Conservation (phyloP, 2,329 filamentous ascomycete species). For the Fusarium equiseti region DNA sequence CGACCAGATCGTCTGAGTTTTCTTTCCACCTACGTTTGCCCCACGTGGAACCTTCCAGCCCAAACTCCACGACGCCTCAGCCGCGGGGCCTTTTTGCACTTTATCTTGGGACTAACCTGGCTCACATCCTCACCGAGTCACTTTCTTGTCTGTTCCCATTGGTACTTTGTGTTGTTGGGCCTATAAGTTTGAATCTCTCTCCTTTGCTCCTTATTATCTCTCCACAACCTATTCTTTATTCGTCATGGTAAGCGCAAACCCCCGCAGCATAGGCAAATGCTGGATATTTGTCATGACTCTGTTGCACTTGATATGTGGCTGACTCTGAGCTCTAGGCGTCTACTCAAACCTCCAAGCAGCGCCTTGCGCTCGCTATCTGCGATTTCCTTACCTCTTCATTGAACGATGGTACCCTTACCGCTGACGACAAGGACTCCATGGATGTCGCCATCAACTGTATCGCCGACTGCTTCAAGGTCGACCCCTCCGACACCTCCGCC, state of each 20-base stretch:
- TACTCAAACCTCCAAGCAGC: slow-evolving; percentile 72
- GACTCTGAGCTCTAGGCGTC: slow-evolving; percentile 41
- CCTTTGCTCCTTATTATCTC: not conserved
- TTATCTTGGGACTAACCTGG: slow-evolving; percentile 18
- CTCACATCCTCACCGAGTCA: slow-evolving; percentile 18
- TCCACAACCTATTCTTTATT: slow-evolving; percentile 14
- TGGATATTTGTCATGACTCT: slow-evolving; percentile 17
- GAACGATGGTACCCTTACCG: slow-evolving; percentile 86
- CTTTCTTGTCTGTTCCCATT: slow-evolving; percentile 7
- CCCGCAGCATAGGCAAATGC: slow-evolving; percentile 15
- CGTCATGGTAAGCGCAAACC: slow-evolving; percentile 29
- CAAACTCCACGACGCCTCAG: slow-evolving; percentile 42
- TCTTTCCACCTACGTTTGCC: slow-evolving; percentile 23
- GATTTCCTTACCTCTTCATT: slow-evolving; percentile 90
- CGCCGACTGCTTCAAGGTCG: slow-evolving; percentile 93
- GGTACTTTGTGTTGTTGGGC: slow-evolving; percentile 10
- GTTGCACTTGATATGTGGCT: slow-evolving; percentile 4
- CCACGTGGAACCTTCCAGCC: slow-evolving; percentile 50
- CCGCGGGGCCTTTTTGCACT: slow-evolving; percentile 40
- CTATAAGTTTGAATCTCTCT: not conserved
- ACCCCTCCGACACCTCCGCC: slow-evolving; percentile 80
- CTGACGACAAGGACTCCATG: slow-evolving; percentile 92
- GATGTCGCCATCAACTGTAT: slow-evolving; percentile 97
- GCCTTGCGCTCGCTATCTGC: slow-evolving; percentile 95
- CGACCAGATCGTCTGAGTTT: slow-evolving; percentile 26